Evolutionary conservation across 331 rosid species (phyloP).

Genomic region (Telfairia occidentalis): DNA sequence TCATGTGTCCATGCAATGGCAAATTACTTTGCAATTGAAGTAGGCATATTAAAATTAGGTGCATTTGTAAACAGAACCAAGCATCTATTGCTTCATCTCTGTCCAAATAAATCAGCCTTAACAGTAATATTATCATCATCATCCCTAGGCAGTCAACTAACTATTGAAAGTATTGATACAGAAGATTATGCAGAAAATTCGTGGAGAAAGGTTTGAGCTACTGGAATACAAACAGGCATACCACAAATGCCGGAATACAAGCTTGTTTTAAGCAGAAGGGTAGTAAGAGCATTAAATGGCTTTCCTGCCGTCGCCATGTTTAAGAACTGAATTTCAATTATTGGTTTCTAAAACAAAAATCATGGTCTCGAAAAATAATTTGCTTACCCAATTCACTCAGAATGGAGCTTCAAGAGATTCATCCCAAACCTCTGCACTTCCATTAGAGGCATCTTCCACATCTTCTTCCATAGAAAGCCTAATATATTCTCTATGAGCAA

Average conservation of each 20-base stretch:
- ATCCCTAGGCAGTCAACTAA: too few relatives aligned
- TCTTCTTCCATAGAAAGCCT: conserved; percentile 99
- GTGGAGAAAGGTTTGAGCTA: not conserved
- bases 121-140: not conserved
- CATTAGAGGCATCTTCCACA: conserved; percentile 97
- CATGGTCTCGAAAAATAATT: conserved; percentile 15
- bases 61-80: not conserved
- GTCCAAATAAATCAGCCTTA: not conserved
- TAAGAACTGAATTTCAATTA: not conserved
- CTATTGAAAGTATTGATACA: not conserved
- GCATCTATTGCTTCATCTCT: not conserved
- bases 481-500: conserved; percentile 97
- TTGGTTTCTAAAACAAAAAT: not conserved
- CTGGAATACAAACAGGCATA: not conserved
- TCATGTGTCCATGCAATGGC: not conserved
- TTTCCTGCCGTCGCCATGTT: not conserved
- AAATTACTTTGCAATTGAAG: not conserved
- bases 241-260: not conserved
- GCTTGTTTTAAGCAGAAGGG: not conserved
- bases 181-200: not conserved
- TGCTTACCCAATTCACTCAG: conserved; percentile 49
- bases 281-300: not conserved
- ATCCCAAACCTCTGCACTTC: conserved; percentile 99
- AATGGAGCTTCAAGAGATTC: conserved; percentile 99
- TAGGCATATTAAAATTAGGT: not conserved